Conservation (phyloP, 441 rosid genomes). For the Bruguiera hainesii region DNA sequence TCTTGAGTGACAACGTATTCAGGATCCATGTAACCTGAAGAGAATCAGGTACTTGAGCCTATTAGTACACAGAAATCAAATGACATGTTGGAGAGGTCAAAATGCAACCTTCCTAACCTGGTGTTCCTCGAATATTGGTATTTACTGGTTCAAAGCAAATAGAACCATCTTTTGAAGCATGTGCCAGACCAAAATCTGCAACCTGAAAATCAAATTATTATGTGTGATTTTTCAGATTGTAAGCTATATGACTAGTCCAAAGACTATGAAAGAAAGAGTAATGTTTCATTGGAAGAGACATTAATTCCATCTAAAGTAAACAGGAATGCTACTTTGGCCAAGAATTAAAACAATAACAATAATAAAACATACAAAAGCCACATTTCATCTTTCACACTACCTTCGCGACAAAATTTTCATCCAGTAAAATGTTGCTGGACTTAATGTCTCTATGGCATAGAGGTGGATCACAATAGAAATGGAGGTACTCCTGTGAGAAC, state of each 20-base stretch:
- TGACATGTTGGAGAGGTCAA: slow-evolving; percentile 2
- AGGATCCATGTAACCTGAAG: slow-evolving; percentile 95
- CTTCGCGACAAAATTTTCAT: slow-evolving; percentile 87
- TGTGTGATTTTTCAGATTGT: background rate
- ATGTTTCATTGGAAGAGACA: background rate
- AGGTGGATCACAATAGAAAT: slow-evolving; percentile 94
- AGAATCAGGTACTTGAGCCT: slow-evolving; percentile 10
- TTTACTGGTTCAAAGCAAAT: slow-evolving; percentile 84
- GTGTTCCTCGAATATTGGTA: slow-evolving; percentile 88
- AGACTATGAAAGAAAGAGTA: background rate
- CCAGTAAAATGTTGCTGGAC: slow-evolving; percentile 89
- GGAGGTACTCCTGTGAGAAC: slow-evolving; percentile 83
- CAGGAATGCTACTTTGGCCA: background rate
- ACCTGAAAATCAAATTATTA: slow-evolving; percentile 46
- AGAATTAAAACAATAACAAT: background rate
- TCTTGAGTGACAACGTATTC: slow-evolving; percentile 83
- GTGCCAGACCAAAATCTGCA: slow-evolving; percentile 97
- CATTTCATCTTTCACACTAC: slow-evolving; percentile 26
- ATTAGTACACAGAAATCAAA: slow-evolving; percentile 1
- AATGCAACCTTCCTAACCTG: slow-evolving; percentile 54
- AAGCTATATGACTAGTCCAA: background rate
- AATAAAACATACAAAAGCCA: background rate
- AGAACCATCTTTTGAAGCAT: slow-evolving; percentile 85
- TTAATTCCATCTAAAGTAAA: background rate
- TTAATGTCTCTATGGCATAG: slow-evolving; percentile 95